Percentiles rank a stretch among this genome's conserved stretches.
Evolutionary conservation across 2,329 filamentous ascomycete genomes (phyloP).

Genomic region (Dendryphion nanum): DNA sequence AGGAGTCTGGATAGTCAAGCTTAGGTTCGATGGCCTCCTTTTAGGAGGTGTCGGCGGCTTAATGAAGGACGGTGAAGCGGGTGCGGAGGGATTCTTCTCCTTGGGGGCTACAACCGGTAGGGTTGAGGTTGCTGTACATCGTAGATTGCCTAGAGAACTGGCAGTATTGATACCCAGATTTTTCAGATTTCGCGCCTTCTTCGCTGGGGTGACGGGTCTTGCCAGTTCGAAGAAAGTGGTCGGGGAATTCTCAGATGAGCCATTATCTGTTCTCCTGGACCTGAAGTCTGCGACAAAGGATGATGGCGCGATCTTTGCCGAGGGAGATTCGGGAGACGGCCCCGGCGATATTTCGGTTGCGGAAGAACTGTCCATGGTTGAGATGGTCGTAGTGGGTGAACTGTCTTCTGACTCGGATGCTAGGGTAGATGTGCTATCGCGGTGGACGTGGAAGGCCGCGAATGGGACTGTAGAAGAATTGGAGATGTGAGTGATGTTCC

Average conservation of each 20-base stretch:
- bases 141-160: conserved; percentile 45
- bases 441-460: conserved; percentile 53
- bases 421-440: conserved; percentile 76
- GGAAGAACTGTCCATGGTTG: conserved; percentile 87
- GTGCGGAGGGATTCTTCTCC: conserved; percentile 55
- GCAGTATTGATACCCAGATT: conserved; percentile 74
- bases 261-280: conserved; percentile 30
- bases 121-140: conserved; percentile 49
- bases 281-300: conserved; percentile 62
- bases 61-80: conserved; percentile 74
- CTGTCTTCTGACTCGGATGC: conserved; percentile 85
- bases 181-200: conserved; percentile 79
- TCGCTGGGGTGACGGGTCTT: conserved; percentile 54
- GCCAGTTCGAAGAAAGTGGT: conserved; percentile 55
- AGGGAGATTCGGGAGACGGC: conserved; percentile 86
- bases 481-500: conserved; percentile 27
- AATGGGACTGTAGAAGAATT: conserved; percentile 23
- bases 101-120: conserved; percentile 50
- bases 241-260: conserved; percentile 44
- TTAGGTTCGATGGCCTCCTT: conserved; percentile 74
- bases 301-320: conserved; percentile 69
- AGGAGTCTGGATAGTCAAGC: conserved; percentile 68
- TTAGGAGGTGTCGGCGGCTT: conserved; percentile 70
- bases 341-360: conserved; percentile 85
- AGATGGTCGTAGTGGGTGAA: conserved; percentile 90